Evolutionary conservation across 2,329 filamentous ascomycete genomes (phyloP).

Genomic region (Pseudocercospora fuligena): DNA sequence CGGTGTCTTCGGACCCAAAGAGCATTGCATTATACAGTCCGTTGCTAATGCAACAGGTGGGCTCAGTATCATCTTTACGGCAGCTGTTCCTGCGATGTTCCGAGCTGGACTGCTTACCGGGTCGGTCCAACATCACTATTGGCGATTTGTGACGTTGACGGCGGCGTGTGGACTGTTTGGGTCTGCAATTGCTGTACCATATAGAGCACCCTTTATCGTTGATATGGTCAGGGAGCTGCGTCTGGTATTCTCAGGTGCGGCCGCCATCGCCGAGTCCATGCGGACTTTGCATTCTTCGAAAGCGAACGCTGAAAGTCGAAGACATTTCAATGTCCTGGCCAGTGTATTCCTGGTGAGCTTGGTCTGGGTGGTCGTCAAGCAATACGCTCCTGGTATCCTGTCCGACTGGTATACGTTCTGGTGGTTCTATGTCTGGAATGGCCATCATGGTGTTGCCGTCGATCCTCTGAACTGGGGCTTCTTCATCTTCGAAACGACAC

Average conservation of each 20-base stretch:
- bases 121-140: not conserved
- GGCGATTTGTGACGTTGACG: not conserved
- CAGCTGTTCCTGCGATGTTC: not conserved
- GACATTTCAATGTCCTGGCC: not conserved
- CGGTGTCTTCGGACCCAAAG: not conserved
- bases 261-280: not conserved
- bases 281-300: not conserved
- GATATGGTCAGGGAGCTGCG: not conserved
- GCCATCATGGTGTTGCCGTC: not conserved
- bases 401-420: slow-evolving; percentile 3
- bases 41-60: not conserved
- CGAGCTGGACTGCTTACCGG: not conserved
- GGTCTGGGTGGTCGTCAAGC: not conserved
- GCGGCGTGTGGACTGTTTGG: not conserved
- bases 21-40: not conserved
- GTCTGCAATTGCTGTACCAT: not conserved
- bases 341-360: not conserved
- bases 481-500: not conserved
- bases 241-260: not conserved
- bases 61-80: not conserved
- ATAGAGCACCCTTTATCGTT: not conserved
- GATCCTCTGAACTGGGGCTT: not conserved
- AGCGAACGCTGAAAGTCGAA: not conserved
- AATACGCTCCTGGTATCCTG: slow-evolving; percentile 1
- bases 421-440: slow-evolving; percentile 5